Percentiles rank a stretch among this genome's conserved stretches.
These are phyloP conservation scores for Penicillium sp. DNA, from an alignment of 2,329 filamentous ascomycete genomes.

Conservation along the genomic window DNA sequence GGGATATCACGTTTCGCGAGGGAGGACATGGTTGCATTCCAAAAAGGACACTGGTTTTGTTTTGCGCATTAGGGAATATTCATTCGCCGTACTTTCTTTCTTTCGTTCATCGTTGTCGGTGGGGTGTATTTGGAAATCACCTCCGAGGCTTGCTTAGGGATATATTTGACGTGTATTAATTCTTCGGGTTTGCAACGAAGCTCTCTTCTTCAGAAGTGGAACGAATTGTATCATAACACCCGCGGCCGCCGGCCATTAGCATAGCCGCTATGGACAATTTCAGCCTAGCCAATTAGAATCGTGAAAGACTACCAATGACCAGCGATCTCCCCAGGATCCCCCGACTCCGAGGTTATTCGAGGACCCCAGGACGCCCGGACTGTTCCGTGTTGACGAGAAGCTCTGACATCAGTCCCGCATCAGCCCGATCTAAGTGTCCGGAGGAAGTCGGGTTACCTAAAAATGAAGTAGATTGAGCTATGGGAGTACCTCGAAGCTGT, in stretches of 20 bases:
- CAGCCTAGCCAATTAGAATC: slow-evolving; percentile 31
- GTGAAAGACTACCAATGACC: background rate
- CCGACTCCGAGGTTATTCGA: slow-evolving; percentile 37
- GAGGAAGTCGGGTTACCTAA: slow-evolving; percentile 24
- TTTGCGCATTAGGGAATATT: slow-evolving; percentile 18
- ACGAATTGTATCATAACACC: background rate
- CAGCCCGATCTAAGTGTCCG: slow-evolving; percentile 46
- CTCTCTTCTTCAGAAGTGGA: slow-evolving; percentile 9
- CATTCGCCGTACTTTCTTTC: slow-evolving; percentile 12
- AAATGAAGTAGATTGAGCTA: slow-evolving; percentile 5
- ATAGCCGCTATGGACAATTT: slow-evolving; percentile 31
- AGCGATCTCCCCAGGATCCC: slow-evolving; percentile 32
- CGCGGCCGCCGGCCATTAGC: background rate
- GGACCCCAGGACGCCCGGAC: slow-evolving; percentile 25
- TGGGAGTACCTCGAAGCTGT: slow-evolving; percentile 15
- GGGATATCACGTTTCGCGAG: slow-evolving; percentile 16
- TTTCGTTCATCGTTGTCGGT: slow-evolving; percentile 4
- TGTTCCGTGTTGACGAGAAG: slow-evolving; percentile 37
- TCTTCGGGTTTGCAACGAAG: background rate
- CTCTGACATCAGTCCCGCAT: slow-evolving; percentile 52
- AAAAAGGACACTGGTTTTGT: slow-evolving; percentile 20
- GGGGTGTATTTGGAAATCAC: background rate
- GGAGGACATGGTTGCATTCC: slow-evolving; percentile 24
- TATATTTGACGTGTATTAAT: slow-evolving; percentile 3
- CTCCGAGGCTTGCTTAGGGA: background rate